phyloP scores from a whole-genome alignment of 2,329 filamentous ascomycete species.

The Aspergillus floridensis region DNA sequence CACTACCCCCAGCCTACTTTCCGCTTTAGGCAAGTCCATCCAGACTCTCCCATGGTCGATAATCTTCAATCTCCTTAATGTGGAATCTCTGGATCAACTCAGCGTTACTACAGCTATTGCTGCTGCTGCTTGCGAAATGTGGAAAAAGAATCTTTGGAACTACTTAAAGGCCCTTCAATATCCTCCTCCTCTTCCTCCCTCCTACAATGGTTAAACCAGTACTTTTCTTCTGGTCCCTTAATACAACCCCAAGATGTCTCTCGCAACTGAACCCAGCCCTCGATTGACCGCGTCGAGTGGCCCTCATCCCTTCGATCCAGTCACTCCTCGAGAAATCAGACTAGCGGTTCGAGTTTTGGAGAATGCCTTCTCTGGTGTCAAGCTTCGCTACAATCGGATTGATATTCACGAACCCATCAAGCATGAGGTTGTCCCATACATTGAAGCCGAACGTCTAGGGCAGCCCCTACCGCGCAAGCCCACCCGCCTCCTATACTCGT shows the following conservation, averaged over 20 bases:
- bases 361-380: slow-evolving; percentile 34
- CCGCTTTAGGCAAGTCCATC: slow-evolving; percentile 31
- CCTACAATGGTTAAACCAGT: neutral
- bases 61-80: neutral
- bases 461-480: slow-evolving; percentile 50
- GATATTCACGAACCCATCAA: slow-evolving; percentile 66
- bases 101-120: neutral
- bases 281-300: slow-evolving; percentile 17
- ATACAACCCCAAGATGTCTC: slow-evolving; percentile 9
- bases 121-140: neutral
- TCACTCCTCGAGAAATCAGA: slow-evolving; percentile 38
- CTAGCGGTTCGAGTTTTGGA: slow-evolving; percentile 37
- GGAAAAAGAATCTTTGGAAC: neutral
- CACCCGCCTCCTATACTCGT: slow-evolving; percentile 54
- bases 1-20: neutral
- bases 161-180: neutral
- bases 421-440: slow-evolving; percentile 56
- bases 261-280: slow-evolving; percentile 12
- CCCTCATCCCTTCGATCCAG: slow-evolving; percentile 39
- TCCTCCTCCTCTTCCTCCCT: neutral
- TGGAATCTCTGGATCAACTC: neutral
- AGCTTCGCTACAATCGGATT: slow-evolving; percentile 61
- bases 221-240: neutral
- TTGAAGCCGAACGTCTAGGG: slow-evolving; percentile 60
- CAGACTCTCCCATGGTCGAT: slow-evolving; percentile 8